phyloP scores from a whole-genome alignment of 495 filamentous ascomycete species.

The Lophium mytilinum region DNA sequence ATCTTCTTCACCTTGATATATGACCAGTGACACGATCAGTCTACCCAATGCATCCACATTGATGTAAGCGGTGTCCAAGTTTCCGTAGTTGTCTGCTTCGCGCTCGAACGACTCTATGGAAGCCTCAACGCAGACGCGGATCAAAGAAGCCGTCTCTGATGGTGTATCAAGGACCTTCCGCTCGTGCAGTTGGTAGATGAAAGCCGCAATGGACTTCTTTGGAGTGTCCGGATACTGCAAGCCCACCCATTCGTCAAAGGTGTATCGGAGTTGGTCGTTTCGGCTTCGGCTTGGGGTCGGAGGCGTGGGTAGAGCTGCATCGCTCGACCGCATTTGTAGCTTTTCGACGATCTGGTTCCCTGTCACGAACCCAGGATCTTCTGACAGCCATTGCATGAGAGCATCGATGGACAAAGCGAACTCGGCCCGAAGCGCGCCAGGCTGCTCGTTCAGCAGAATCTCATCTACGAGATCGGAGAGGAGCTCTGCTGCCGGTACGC shows the following conservation, averaged over 20 bases:
- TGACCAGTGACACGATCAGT: constrained; percentile 64
- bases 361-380: constrained; percentile 57
- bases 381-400: constrained; percentile 70
- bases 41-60: constrained; percentile 82
- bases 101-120: constrained; percentile 70
- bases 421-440: constrained; percentile 70
- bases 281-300: constrained; percentile 41
- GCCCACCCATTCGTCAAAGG: constrained; percentile 89
- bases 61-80: constrained; percentile 61
- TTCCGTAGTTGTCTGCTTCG: constrained; percentile 43
- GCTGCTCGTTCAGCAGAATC: constrained; percentile 66
- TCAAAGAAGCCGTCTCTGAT: constrained; percentile 69
- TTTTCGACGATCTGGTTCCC: constrained; percentile 66
- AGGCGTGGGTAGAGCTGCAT: constrained; percentile 25
- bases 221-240: constrained; percentile 64
- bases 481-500: constrained; percentile 62
- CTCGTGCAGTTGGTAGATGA: constrained; percentile 77
- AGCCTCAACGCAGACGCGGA: constrained; percentile 72
- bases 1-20: constrained; percentile 52
- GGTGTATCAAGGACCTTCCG: constrained; percentile 58
- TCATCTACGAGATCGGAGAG: constrained; percentile 67
- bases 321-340: constrained; percentile 36
- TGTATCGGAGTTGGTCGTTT: constrained; percentile 80
- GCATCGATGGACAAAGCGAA: constrained; percentile 72
- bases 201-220: constrained; percentile 63